Evolutionary conservation across 73 alveolate genomes (phyloP).

Genomic region (Uronychia binucleata): DNA sequence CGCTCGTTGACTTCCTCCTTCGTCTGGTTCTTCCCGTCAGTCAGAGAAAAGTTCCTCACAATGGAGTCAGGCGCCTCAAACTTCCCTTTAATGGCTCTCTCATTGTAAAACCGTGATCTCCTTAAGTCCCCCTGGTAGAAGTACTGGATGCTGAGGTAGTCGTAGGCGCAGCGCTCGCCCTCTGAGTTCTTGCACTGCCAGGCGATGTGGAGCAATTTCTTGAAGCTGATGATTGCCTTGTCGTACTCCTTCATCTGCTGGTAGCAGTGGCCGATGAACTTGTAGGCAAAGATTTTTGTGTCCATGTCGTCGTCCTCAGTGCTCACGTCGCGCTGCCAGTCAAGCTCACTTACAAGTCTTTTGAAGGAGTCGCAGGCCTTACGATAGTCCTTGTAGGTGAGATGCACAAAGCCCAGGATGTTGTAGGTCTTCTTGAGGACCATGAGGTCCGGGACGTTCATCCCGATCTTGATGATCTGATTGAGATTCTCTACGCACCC

Average conservation of each 20-base stretch:
- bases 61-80: constrained; percentile 27
- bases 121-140: constrained; percentile 45
- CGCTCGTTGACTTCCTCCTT: constrained; percentile 6
- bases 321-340: constrained; percentile 8
- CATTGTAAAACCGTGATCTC: constrained; percentile 39
- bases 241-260: constrained; percentile 23
- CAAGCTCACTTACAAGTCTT: background rate
- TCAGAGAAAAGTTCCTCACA: background rate
- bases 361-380: constrained; percentile 14
- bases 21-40: background rate
- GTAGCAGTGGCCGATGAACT: constrained; percentile 42
- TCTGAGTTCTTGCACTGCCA: constrained; percentile 18
- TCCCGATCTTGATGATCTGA: background rate
- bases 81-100: constrained; percentile 41
- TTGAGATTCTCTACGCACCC: background rate
- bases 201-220: constrained; percentile 34
- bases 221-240: constrained; percentile 35
- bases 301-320: constrained; percentile 12
- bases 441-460: background rate
- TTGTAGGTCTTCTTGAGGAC: constrained; percentile 9
- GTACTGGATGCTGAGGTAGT: constrained; percentile 30
- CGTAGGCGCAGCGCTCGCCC: constrained; percentile 43
- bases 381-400: constrained; percentile 20
- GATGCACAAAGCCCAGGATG: background rate
- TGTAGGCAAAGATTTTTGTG: constrained; percentile 30